Conservation (phyloP, 2,329 filamentous ascomycete species). For the Tolypocladium tropicale region DNA sequence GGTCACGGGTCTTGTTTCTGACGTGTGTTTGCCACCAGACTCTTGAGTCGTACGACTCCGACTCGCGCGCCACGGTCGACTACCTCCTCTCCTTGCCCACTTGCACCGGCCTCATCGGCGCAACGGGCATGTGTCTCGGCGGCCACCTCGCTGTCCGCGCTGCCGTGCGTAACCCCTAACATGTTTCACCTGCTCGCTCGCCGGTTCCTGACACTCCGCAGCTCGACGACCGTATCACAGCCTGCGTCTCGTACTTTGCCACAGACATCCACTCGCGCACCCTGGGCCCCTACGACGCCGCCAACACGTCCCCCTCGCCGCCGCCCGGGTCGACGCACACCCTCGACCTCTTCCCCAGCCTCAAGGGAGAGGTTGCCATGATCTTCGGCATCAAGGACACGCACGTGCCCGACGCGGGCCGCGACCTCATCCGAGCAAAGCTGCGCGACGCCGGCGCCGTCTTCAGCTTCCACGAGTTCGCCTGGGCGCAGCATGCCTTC, state of each 20-base stretch:
- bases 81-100: conserved; percentile 60
- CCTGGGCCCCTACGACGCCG: conserved; percentile 50
- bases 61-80: conserved; percentile 58
- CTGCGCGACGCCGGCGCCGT: conserved; percentile 64
- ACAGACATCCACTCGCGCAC: conserved; percentile 79
- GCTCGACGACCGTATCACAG: conserved; percentile 66
- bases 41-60: conserved; percentile 76
- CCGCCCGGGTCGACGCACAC: conserved; percentile 36
- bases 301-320: conserved; percentile 31
- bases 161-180: conserved; percentile 27
- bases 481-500: conserved; percentile 93
- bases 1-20: not conserved
- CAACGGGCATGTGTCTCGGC: conserved; percentile 87
- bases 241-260: conserved; percentile 80
- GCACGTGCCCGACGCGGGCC: conserved; percentile 73
- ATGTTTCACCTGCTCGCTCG: not conserved
- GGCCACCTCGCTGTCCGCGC: conserved; percentile 67
- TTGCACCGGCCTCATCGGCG: conserved; percentile 71
- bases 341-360: conserved; percentile 46
- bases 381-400: conserved; percentile 90
- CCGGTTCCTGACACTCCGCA: conserved; percentile 13
- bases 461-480: conserved; percentile 79
- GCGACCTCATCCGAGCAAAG: conserved; percentile 74
- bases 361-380: conserved; percentile 77
- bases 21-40: conserved; percentile 38